These are phyloP conservation scores for Lachnellula hyalina DNA, from an alignment of 2,329 filamentous ascomycete genomes.

Conservation along the genomic window DNA sequence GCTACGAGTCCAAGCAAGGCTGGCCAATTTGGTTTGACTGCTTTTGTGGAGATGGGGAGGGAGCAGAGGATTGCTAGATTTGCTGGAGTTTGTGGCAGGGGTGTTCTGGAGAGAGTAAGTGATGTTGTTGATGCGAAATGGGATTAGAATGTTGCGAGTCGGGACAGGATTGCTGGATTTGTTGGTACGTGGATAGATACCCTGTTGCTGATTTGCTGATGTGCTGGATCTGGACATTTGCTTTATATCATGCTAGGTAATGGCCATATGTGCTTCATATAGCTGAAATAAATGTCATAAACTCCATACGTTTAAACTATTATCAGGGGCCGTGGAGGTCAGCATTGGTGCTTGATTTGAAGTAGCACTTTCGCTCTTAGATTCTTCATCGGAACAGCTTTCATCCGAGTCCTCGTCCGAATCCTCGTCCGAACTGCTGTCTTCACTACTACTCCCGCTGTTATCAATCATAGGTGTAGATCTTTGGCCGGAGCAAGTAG, in stretches of 20 bases:
- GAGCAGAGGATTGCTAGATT: conserved; percentile 47
- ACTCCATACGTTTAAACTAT: conserved; percentile 43
- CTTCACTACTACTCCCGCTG: conserved; percentile 7
- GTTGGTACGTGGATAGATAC: not conserved
- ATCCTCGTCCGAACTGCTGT: conserved; percentile 7
- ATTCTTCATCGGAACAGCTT: not conserved
- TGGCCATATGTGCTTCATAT: conserved; percentile 13
- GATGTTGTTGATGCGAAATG: conserved; percentile 42
- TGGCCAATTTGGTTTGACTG: conserved; percentile 40
- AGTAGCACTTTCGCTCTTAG: not conserved
- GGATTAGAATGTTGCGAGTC: conserved; percentile 10
- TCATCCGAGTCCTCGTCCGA: not conserved
- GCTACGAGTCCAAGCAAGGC: conserved; percentile 12
- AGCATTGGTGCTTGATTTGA: not conserved
- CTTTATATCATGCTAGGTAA: conserved; percentile 10
- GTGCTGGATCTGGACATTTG: conserved; percentile 2
- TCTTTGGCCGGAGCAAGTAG: conserved; percentile 31
- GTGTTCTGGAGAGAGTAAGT: conserved; percentile 48
- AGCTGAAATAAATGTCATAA: conserved; percentile 26
- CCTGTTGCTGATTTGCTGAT: not conserved
- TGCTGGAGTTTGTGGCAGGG: conserved; percentile 44
- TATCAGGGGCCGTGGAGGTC: conserved; percentile 31
- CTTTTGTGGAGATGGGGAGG: conserved; percentile 52
- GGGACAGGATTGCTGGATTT: not conserved
- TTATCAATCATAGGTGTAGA: not conserved